phyloP scores from a whole-genome alignment of 208 protist species.

The Tritrichomonas foetus region DNA sequence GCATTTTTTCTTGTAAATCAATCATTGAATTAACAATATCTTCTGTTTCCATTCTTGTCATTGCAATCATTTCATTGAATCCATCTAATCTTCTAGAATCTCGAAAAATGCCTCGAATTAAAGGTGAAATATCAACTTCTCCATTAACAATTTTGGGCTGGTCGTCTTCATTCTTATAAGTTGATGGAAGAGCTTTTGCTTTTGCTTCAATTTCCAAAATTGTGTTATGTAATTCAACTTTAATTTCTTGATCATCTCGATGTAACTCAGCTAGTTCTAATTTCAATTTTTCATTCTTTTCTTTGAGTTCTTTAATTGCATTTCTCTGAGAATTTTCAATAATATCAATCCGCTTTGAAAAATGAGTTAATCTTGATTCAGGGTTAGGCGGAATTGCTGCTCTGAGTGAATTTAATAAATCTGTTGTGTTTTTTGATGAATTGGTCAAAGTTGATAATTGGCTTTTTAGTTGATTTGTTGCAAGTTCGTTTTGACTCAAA shows the following conservation, averaged over 20 bases:
- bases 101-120: not conserved
- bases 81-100: not conserved
- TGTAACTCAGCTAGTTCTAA: no score
- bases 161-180: not conserved
- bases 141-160: slow-evolving; percentile 14
- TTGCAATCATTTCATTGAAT: not conserved
- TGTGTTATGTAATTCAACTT: not conserved
- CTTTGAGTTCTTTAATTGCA: no score
- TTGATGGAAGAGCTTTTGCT: not conserved
- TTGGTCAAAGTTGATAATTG: no score
- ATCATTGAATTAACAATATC: slow-evolving; percentile 14
- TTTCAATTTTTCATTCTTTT: no score
- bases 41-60: not conserved
- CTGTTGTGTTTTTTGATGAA: no score
- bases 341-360: no score
- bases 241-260: not conserved
- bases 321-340: no score
- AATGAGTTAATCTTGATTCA: no score
- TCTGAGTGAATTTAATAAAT: no score
- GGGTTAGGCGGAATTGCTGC: no score
- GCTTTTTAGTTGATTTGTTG: no score
- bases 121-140: not conserved
- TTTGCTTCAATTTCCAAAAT: not conserved
- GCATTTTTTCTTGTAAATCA: not conserved
- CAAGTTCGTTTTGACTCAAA: no score